A percentile compares a stretch with the other conserved stretches of the same genome.
Evolutionary conservation across 805 yeast genomes (phyloP).

Genomic region (Blastobotrys chiropterorum): DNA sequence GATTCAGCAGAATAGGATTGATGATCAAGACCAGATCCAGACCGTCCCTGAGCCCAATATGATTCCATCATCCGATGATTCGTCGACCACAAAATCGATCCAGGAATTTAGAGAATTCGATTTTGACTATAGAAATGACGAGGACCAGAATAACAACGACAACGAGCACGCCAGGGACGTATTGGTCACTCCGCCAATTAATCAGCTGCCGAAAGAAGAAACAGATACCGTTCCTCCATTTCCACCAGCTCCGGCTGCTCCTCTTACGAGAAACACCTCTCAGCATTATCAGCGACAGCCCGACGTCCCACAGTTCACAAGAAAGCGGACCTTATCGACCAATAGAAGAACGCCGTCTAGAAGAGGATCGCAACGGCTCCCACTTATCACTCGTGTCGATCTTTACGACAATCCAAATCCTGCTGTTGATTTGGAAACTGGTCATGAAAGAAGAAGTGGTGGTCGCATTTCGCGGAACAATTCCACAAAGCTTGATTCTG

Average conservation of each 20-base stretch:
- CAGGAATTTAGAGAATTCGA: constrained; percentile 2
- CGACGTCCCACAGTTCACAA: background rate
- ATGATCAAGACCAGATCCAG: background rate
- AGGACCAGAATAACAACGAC: background rate
- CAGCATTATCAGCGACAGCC: background rate
- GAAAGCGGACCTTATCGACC: background rate
- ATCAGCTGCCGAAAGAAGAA: background rate
- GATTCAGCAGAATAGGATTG: background rate
- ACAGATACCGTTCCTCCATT: background rate
- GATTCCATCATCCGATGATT: background rate
- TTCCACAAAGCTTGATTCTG: background rate
- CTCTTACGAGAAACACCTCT: background rate
- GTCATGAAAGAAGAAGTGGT: background rate
- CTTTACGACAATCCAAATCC: constrained; percentile 10
- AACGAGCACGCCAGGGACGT: background rate
- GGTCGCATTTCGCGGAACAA: background rate
- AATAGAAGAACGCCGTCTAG: background rate
- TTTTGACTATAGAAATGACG: background rate
- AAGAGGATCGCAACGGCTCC: background rate
- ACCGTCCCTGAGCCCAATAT: background rate
- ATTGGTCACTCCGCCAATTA: background rate
- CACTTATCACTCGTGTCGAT: constrained; percentile 7
- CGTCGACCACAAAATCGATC: background rate
- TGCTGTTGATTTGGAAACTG: constrained; percentile 1
- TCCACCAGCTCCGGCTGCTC: background rate